Evolutionary conservation across 306 rosid species (phyloP).

Genomic region (Nissolia schottii): DNA sequence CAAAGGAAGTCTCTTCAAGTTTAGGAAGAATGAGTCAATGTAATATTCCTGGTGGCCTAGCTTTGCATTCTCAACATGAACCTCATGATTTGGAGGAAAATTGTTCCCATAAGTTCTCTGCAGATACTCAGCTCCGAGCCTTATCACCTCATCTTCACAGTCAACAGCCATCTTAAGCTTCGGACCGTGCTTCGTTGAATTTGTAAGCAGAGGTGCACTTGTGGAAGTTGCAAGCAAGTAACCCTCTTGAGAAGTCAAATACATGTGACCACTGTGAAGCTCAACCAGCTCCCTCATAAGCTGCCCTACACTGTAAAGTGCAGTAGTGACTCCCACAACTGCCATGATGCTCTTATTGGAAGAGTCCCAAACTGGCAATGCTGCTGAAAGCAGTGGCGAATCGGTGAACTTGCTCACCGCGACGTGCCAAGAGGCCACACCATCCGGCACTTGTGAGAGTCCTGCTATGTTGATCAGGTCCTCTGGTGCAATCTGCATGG

Average conservation of each 20-base stretch:
- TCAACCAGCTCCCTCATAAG: constrained; percentile 94
- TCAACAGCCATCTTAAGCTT: constrained; percentile 85
- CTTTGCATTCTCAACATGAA: constrained; percentile 82
- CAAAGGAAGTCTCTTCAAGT: constrained; percentile 93
- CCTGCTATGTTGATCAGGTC: constrained; percentile 89
- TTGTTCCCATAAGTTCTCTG: constrained; percentile 61
- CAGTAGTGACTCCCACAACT: constrained; percentile 95
- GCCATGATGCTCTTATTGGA: constrained; percentile 83
- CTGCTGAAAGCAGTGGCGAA: constrained; percentile 96
- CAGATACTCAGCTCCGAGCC: constrained; percentile 73
- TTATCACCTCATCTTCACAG: constrained; percentile 58
- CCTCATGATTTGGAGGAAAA: constrained; percentile 68
- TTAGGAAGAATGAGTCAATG: constrained; percentile 87
- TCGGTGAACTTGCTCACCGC: constrained; percentile 92
- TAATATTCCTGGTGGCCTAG: constrained; percentile 73
- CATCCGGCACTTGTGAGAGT: constrained; percentile 85
- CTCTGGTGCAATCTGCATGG: constrained; percentile 77
- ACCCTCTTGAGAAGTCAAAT: constrained; percentile 87
- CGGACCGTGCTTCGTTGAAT: constrained; percentile 55
- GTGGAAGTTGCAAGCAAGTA: constrained; percentile 91
- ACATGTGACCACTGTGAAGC: constrained; percentile 86
- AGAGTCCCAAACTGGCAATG: constrained; percentile 88
- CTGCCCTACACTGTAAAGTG: constrained; percentile 92
- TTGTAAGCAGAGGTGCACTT: constrained; percentile 63
- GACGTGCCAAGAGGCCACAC: constrained; percentile 96